Evolutionary conservation across 2,329 filamentous ascomycete genomes (phyloP).

Genomic region (Colletotrichum siamense): DNA sequence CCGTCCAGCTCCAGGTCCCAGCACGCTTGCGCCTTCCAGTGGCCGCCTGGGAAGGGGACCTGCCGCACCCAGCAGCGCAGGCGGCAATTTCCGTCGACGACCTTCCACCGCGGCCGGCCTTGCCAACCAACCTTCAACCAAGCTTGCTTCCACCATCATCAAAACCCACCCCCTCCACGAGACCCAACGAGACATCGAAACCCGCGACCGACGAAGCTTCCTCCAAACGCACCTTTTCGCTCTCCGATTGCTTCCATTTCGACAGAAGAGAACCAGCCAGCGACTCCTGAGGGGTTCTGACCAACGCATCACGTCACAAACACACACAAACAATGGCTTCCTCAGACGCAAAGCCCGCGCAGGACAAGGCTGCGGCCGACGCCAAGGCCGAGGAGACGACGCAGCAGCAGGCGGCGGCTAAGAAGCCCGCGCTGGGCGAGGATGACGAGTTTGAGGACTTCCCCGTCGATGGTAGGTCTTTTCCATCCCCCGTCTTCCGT

Average conservation of each 20-base stretch:
- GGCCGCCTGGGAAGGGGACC: not conserved
- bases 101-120: not conserved
- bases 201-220: not conserved
- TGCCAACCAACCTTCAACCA: not conserved
- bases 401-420: constrained; percentile 59
- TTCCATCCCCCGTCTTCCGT: not conserved
- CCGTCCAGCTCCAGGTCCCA: not conserved
- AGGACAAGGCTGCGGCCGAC: constrained; percentile 38
- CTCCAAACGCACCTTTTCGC: not conserved
- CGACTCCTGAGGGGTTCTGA: not conserved
- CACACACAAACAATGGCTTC: constrained; percentile 27
- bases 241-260: not conserved
- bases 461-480: constrained; percentile 81
- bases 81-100: constrained; percentile 19
- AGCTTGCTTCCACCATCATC: not conserved
- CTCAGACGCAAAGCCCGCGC: constrained; percentile 33
- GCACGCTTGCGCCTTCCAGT: not conserved
- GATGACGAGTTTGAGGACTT: constrained; percentile 99
- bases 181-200: not conserved
- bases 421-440: constrained; percentile 76
- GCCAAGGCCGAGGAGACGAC: constrained; percentile 51
- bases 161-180: not conserved
- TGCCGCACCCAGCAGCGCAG: not conserved
- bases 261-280: not conserved
- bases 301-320: not conserved